A percentile compares a stretch with the other conserved stretches of the same genome.
These are phyloP conservation scores for Ustilago trichophora DNA, from an alignment of 1,284 basidiomycete genomes.

Conservation along the genomic window DNA sequence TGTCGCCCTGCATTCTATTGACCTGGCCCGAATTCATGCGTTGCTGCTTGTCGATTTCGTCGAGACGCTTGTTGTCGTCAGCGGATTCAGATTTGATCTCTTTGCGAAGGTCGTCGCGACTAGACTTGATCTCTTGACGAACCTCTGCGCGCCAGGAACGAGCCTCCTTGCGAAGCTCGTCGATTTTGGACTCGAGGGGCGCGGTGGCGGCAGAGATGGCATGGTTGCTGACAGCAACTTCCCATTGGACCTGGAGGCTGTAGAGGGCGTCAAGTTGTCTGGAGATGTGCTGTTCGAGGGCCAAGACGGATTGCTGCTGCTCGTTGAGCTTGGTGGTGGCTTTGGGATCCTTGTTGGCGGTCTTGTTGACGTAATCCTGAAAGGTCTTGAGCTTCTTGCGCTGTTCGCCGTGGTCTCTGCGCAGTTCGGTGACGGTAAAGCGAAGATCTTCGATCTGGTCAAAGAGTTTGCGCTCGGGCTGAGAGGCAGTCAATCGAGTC, in stretches of 20 bases:
- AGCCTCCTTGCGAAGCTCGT: background rate
- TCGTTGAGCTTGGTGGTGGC: conserved; percentile 2
- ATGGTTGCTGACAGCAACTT: background rate
- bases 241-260: conserved; percentile 13
- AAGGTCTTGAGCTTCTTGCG: conserved; percentile 8
- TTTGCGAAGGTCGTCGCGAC: conserved; percentile 4
- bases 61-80: conserved; percentile 5
- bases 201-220: conserved; percentile 1
- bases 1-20: conserved; percentile 12
- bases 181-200: conserved; percentile 9
- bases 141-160: too few species aligned
- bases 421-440: conserved; percentile 9
- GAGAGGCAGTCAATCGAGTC: background rate
- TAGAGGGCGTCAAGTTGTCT: conserved; percentile 2
- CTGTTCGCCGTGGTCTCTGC: conserved; percentile 8
- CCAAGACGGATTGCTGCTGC: background rate
- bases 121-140: background rate
- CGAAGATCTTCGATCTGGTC: conserved; percentile 16
- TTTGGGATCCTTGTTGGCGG: background rate
- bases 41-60: background rate
- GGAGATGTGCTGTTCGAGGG: conserved; percentile 14
- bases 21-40: background rate
- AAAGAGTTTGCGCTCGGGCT: conserved; percentile 6
- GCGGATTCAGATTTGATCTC: conserved; percentile 6
- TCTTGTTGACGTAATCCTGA: conserved; percentile 12